Percentiles rank a stretch among this genome's conserved stretches.
Conservation (phyloP, 1,139 yeast species). For the Nakaseomyces sp. region DNA sequence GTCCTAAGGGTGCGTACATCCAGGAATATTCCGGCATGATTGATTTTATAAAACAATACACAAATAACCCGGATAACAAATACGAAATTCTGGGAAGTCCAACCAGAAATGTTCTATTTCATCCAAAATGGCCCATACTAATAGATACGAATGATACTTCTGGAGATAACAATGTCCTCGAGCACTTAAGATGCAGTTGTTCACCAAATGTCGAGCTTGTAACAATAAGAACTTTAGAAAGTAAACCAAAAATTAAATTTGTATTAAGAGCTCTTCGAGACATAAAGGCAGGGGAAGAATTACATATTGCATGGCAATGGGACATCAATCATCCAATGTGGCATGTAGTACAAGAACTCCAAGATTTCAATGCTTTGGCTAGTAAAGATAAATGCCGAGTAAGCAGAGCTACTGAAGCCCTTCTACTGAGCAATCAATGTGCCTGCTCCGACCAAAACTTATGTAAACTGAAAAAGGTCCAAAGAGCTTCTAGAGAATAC, state of each 20-base stretch:
- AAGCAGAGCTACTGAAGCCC: conserved; percentile 5
- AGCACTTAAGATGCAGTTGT: conserved; percentile 72
- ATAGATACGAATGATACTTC: conserved; percentile 77
- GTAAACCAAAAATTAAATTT: conserved; percentile 30
- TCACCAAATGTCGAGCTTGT: conserved; percentile 64
- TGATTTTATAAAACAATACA: conserved; percentile 54
- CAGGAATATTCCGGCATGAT: conserved; percentile 67
- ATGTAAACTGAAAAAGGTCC: conserved; percentile 3
- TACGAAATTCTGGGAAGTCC: conserved; percentile 73
- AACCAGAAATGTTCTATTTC: conserved; percentile 62
- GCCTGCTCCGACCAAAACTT: background rate
- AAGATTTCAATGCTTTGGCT: conserved; percentile 34
- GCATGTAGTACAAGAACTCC: conserved; percentile 38
- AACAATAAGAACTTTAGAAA: conserved; percentile 37
- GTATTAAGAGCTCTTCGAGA: conserved; percentile 50
- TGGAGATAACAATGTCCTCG: conserved; percentile 9
- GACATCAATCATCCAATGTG: conserved; percentile 67
- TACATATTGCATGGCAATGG: conserved; percentile 85
- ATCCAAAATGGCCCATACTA: conserved; percentile 46
- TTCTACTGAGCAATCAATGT: conserved; percentile 2
- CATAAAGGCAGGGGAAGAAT: conserved; percentile 54
- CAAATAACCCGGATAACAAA: conserved; percentile 59
- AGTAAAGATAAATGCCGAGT: conserved; percentile 4
- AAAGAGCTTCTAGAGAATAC: background rate
- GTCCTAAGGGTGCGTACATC: conserved; percentile 44